Evolutionary conservation across 495 filamentous ascomycete genomes (phyloP).

Genomic region (Pyrenula massariospora): DNA sequence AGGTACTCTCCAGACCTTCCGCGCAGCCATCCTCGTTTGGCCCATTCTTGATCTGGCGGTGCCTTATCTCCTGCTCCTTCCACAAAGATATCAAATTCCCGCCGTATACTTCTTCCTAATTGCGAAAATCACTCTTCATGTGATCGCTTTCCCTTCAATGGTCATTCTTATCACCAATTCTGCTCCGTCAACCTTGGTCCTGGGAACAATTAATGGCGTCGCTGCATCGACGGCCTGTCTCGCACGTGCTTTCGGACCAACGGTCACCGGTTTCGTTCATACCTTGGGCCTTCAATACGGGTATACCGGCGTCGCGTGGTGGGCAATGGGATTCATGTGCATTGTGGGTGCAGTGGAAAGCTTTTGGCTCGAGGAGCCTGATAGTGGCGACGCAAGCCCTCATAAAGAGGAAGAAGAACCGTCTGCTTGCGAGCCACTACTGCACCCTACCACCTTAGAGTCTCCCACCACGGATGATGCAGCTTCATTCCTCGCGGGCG

Average conservation of each 20-base stretch:
- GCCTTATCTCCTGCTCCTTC: constrained; percentile 82
- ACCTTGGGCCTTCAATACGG: constrained; percentile 65
- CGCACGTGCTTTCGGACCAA: constrained; percentile 76
- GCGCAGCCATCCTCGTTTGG: constrained; percentile 66
- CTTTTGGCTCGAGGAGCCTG: constrained; percentile 38
- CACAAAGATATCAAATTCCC: constrained; percentile 51
- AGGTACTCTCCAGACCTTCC: constrained; percentile 68
- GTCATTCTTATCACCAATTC: constrained; percentile 78
- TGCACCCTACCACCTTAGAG: background rate
- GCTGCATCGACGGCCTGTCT: constrained; percentile 83
- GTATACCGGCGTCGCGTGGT: constrained; percentile 83
- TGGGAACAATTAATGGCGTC: constrained; percentile 88
- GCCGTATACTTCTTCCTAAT: constrained; percentile 66
- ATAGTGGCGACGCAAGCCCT: constrained; percentile 1
- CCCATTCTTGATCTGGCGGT: constrained; percentile 80
- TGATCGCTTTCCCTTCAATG: constrained; percentile 76
- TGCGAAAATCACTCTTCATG: constrained; percentile 80
- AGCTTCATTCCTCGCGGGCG: background rate
- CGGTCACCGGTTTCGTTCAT: constrained; percentile 76
- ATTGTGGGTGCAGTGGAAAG: constrained; percentile 53
- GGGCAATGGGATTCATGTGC: constrained; percentile 70
- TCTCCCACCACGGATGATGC: background rate
- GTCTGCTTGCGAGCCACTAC: background rate
- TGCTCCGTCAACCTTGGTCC: constrained; percentile 63
- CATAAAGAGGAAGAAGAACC: background rate